Base-by-base conservation (phyloP, 441 rosid species). In the Adansonia gregorii region DNA sequence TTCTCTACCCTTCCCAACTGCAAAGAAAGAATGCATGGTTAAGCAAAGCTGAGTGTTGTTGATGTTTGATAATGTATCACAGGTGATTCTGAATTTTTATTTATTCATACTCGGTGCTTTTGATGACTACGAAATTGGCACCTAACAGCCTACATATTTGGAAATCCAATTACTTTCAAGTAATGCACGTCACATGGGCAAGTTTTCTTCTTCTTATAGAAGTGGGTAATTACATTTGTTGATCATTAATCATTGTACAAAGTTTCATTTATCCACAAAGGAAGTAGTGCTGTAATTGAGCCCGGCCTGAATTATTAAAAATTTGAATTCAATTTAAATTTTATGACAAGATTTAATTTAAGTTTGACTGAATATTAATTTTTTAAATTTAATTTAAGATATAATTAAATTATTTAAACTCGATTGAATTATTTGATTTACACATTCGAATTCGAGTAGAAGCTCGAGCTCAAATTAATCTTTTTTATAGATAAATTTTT, bases 31-130 rank as follows among this genome's bases (percentile, higher is more conserved):
- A 20, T 46, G 11, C 55, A 46, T 19, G 72, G 35, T 46, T 46
- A 67, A 41, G 39, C 10, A 67, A 67, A 67, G 14, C 20, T 8
- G 17, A 67, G n/a, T 39, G 3, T 67, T 46, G 55, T 10, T 67
- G 52, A 45, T 19, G 56, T n/a, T 31, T 11, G 72, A 54, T 72
- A 54, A 27, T 72, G 24, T 54, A 72, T 72, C 60, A 56, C 27
- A 8, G 51, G 22, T 66, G 70, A 39, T 66, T 17, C 45, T 35
- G 46, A 14, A 15, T 41, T 66, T 67, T 45, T 20, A 6, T 67
- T 67, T 20, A 19, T 46, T 19, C 72, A 67, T 46, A 11, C 3
- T 46, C 55, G 46, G 46, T 45, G 17, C 61, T 7, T 6, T 35
- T 64, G 54, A 35, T 1, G n/a, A 24, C 0, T 31, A 46, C 10